phyloP scores from a whole-genome alignment of 2,329 filamentous ascomycete species.

The Nemania sp. region DNA sequence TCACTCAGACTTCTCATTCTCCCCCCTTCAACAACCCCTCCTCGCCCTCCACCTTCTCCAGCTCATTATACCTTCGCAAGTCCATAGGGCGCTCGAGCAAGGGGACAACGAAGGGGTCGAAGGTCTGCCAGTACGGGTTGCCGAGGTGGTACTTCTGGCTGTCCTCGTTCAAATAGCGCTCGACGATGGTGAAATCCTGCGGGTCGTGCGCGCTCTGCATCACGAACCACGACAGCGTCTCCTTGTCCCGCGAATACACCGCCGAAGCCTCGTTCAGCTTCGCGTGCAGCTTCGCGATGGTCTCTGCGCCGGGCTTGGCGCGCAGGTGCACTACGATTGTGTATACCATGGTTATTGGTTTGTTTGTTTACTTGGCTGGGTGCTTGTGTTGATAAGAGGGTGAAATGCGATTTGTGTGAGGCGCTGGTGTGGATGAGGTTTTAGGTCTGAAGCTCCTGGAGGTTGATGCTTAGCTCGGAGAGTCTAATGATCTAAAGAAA shows the following conservation, averaged over 20 bases:
- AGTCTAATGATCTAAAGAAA: neutral
- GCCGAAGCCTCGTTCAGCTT: conserved; percentile 76
- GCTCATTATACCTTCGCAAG: conserved; percentile 67
- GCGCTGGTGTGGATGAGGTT: too few species aligned
- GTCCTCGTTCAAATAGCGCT: conserved; percentile 69
- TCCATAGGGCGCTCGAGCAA: conserved; percentile 71
- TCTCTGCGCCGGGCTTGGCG: conserved; percentile 66
- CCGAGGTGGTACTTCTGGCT: conserved; percentile 65
- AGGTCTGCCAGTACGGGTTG: conserved; percentile 77
- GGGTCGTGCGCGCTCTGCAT: conserved; percentile 74
- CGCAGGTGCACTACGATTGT: conserved; percentile 71
- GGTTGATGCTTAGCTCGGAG: neutral
- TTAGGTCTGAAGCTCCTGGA: too few species aligned
- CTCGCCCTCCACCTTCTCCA: conserved; percentile 48
- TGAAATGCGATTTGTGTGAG: neutral
- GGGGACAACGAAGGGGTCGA: conserved; percentile 73
- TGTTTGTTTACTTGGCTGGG: neutral
- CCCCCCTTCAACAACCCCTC: conserved; percentile 29
- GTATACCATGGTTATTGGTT: conserved; percentile 59
- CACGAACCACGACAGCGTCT: conserved; percentile 73
- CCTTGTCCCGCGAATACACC: conserved; percentile 72
- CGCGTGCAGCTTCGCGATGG: conserved; percentile 67
- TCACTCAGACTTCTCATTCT: too few species aligned
- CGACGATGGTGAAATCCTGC: conserved; percentile 74
- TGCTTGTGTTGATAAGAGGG: neutral